phyloP scores from a whole-genome alignment of 2,329 filamentous ascomycete species.

The Aspergillus awamori region DNA sequence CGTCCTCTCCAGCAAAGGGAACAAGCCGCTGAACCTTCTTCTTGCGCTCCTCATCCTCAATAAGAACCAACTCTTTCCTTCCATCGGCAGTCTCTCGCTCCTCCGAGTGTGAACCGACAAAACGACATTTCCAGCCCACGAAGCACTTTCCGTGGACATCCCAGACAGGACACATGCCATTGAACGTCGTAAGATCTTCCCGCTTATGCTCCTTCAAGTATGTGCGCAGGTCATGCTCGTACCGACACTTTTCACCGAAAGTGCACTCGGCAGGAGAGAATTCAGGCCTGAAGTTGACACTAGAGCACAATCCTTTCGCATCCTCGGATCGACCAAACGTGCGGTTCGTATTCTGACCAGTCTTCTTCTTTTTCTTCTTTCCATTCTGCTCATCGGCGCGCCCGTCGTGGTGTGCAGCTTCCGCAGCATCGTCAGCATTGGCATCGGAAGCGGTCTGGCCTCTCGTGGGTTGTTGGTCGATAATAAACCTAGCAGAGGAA shows the following conservation, averaged over 20 bases:
- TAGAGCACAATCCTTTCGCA: constrained; percentile 74
- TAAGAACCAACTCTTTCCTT: constrained; percentile 75
- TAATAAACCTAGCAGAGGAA: constrained; percentile 34
- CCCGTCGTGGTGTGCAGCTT: constrained; percentile 55
- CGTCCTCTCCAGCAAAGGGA: constrained; percentile 52
- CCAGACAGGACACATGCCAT: constrained; percentile 79
- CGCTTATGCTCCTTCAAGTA: constrained; percentile 84
- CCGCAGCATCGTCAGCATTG: constrained; percentile 61
- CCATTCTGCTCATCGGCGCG: constrained; percentile 42
- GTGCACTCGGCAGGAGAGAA: constrained; percentile 77
- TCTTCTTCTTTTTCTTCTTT: constrained; percentile 59
- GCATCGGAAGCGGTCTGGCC: constrained; percentile 29
- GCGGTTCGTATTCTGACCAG: constrained; percentile 81
- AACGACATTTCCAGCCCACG: constrained; percentile 92
- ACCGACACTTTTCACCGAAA: constrained; percentile 79
- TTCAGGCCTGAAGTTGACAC: constrained; percentile 70
- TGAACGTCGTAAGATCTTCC: constrained; percentile 74
- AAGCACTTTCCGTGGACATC: constrained; percentile 74
- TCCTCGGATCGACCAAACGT: constrained; percentile 81
- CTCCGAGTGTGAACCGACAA: constrained; percentile 81
- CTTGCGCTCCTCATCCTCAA: constrained; percentile 58
- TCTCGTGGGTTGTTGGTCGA: constrained; percentile 24
- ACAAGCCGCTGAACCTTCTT: constrained; percentile 38
- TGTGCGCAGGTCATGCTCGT: constrained; percentile 79
- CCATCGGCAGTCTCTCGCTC: constrained; percentile 80